Conservation (phyloP, 495 filamentous ascomycete species). For the Aspergillus mulundensis region DNA sequence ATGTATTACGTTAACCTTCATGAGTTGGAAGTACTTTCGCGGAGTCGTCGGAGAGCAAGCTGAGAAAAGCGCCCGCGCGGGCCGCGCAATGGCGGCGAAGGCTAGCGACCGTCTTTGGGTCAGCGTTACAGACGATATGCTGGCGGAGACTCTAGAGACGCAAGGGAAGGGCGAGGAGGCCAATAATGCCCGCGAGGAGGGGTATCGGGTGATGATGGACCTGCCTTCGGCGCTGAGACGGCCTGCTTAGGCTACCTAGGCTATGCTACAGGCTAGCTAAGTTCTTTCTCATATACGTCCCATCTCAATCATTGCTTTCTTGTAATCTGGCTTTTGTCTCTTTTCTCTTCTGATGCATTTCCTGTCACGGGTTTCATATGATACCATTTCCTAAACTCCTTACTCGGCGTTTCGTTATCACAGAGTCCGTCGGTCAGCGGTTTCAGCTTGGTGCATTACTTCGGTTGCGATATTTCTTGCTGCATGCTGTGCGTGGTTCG, state of each 20-base stretch:
- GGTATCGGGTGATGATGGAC: constrained; percentile 38
- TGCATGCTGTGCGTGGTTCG: not conserved
- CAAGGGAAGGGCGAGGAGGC: constrained; percentile 68
- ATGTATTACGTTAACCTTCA: constrained; percentile 76
- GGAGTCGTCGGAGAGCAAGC: constrained; percentile 86
- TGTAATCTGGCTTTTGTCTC: too few species aligned
- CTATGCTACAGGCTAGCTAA: not conserved
- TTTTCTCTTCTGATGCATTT: not conserved
- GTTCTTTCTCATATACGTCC: not conserved
- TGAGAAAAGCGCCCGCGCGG: constrained; percentile 78
- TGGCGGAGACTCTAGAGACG: constrained; percentile 67
- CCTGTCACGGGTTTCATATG: constrained; percentile 3
- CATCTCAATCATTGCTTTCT: not conserved
- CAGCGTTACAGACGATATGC: constrained; percentile 76
- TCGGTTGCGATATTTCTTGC: not conserved
- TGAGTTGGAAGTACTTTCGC: constrained; percentile 81
- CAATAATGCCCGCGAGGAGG: constrained; percentile 38
- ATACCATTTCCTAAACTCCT: not conserved
- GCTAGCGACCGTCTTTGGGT: constrained; percentile 78
- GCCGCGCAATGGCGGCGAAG: constrained; percentile 67
- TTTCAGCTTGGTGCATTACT: not conserved
- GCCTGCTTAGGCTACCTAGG: constrained; percentile 12
- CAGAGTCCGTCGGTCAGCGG: not conserved
- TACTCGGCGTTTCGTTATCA: not conserved
- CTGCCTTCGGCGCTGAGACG: constrained; percentile 43